Conservation (phyloP, 805 yeast genomes). For the Nakazawaea molendinolei region DNA sequence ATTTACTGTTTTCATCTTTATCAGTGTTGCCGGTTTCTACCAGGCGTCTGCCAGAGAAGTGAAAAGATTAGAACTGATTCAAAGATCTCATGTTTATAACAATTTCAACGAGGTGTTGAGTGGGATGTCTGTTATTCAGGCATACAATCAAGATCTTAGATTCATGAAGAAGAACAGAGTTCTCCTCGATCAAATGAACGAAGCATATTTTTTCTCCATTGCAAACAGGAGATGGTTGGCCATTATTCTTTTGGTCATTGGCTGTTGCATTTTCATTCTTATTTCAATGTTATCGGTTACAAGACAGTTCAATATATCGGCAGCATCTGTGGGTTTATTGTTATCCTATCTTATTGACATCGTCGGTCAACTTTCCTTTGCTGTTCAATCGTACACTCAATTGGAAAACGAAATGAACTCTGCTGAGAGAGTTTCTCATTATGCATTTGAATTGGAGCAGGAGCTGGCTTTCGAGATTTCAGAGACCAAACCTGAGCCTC, state of each 20-base stretch:
- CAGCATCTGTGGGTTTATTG: slow-evolving; percentile 65
- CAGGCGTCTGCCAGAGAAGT: slow-evolving; percentile 70
- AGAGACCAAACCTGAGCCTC: slow-evolving; percentile 28
- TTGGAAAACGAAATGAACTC: slow-evolving; percentile 75
- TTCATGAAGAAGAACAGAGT: slow-evolving; percentile 41
- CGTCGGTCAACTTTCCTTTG: slow-evolving; percentile 48
- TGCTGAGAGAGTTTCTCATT: slow-evolving; percentile 62
- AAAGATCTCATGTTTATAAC: slow-evolving; percentile 63
- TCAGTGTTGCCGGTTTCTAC: slow-evolving; percentile 44
- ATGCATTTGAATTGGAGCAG: slow-evolving; percentile 54
- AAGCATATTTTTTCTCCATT: slow-evolving; percentile 54
- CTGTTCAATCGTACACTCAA: slow-evolving; percentile 58
- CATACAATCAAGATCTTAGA: slow-evolving; percentile 39
- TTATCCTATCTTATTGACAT: slow-evolving; percentile 52
- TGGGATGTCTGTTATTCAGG: slow-evolving; percentile 62
- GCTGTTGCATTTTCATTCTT: slow-evolving; percentile 43
- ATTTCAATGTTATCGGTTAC: slow-evolving; percentile 53
- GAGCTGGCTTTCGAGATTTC: slow-evolving; percentile 54
- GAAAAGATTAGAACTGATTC: slow-evolving; percentile 67
- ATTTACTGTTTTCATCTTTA: slow-evolving; percentile 36
- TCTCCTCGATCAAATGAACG: slow-evolving; percentile 57
- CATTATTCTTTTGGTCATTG: slow-evolving; percentile 48
- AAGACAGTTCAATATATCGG: slow-evolving; percentile 49
- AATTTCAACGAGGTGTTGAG: slow-evolving; percentile 63
- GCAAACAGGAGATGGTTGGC: slow-evolving; percentile 72